Base-by-base conservation (phyloP, 345 rosid genomes). In the Moricandia moricandioides region DNA sequence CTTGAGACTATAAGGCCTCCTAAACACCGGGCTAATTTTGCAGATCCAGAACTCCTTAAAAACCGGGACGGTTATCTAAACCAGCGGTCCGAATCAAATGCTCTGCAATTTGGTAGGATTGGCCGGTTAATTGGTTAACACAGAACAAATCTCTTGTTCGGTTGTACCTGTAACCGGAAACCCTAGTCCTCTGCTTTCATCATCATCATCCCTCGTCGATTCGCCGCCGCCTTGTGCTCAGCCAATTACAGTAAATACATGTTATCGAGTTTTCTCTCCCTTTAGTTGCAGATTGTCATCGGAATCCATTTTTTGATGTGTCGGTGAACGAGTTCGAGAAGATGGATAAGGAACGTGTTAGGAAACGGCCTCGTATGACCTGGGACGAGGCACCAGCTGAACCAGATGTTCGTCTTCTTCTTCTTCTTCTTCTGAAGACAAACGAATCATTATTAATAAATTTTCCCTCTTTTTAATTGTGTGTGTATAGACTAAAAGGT, bases 361-460 rank as follows among this genome's bases (percentile, higher is more conserved):
- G 87, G 49, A 89, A 89, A 82, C 89, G 94, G 8, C 89, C 87
- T 67, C 86, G 91, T 54, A 85, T 83, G 69, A 85, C 85, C 12
- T 87, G 94, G 94, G 91, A 89, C 78, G 89, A 81, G 18, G 66
- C 84, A 1, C 88, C 94, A 2, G 73, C 84, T 18, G 85, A 78
- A 66, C 82, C 83, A 9, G 88, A 89, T 84, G 94, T 88, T 72
- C 21, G 84, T 81, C 69, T 8, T 55, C 60, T 49, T 43, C 16
- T 17, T 76, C 69, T 14, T 64, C 39, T 6, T 24, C 54, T 21
- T 52, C 0, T 21, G 2, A 21, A 21, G 24, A 29, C 31, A 3
- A 29, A 29, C 31, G 31, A 29, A 29, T 29, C 31, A 3, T 29
- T 29, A 29, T 12, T 14, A 40, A 40, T 40, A n/a, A 0, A 3